These are phyloP conservation scores for Periglandula ipomoeae DNA, from an alignment of 2,329 filamentous ascomycete genomes.

Conservation along the genomic window DNA sequence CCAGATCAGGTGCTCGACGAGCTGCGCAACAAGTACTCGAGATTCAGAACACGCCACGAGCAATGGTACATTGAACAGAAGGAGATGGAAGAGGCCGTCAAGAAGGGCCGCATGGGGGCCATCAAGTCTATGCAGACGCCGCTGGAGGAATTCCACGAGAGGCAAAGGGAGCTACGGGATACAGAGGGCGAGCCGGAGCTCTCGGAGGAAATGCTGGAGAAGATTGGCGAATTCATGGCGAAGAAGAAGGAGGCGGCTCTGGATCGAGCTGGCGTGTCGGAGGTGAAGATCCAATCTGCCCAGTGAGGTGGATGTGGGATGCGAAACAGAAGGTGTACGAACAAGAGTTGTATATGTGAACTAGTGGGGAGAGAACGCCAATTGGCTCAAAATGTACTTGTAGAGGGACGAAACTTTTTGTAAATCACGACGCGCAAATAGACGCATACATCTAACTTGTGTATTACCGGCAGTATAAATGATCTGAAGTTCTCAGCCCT, in stretches of 20 bases:
- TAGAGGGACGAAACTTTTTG: background rate
- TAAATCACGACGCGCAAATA: background rate
- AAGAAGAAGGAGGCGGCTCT: constrained; percentile 37
- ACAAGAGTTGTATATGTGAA: background rate
- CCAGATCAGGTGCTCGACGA: constrained; percentile 73
- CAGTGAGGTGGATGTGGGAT: background rate
- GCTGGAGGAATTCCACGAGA: constrained; percentile 49
- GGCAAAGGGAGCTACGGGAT: constrained; percentile 41
- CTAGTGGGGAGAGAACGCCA: background rate
- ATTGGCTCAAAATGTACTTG: background rate
- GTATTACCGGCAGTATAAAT: no score
- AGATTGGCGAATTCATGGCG: constrained; percentile 53
- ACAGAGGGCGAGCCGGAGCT: constrained; percentile 47
- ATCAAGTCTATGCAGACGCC: constrained; percentile 41
- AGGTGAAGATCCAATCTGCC: constrained; percentile 15
- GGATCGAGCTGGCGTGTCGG: constrained; percentile 27
- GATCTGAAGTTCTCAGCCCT: no score
- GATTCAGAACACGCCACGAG: constrained; percentile 74
- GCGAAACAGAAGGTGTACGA: background rate
- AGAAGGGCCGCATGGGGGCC: constrained; percentile 25
- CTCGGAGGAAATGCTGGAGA: constrained; percentile 49
- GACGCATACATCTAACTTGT: background rate
- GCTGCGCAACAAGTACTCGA: constrained; percentile 72
- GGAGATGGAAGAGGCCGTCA: constrained; percentile 45
- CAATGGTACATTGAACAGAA: constrained; percentile 59